phyloP scores from a whole-genome alignment of 2,329 filamentous ascomycete genomes.

The Ophiosphaerella herpotricha region DNA sequence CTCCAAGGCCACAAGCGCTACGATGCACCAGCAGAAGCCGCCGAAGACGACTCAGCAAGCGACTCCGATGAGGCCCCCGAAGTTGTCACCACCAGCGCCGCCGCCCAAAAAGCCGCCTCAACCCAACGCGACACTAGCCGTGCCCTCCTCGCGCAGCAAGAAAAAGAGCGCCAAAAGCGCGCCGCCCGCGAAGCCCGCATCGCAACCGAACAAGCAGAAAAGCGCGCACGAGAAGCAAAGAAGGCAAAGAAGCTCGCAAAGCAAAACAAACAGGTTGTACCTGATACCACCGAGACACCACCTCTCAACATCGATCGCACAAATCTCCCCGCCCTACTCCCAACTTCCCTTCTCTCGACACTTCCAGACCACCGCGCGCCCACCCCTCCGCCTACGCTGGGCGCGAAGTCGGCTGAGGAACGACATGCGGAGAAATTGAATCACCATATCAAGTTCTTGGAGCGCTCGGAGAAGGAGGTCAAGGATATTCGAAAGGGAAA shows the following conservation, averaged over 20 bases:
- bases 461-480: conserved; percentile 52
- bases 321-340: conserved; percentile 55
- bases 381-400: conserved; percentile 46
- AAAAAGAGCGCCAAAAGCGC: conserved; percentile 35
- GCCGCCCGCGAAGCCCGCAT: conserved; percentile 36
- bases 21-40: conserved; percentile 8
- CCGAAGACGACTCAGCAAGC: conserved; percentile 31
- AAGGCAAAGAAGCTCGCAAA: conserved; percentile 36
- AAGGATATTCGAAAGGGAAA: conserved; percentile 58
- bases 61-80: conserved; percentile 48
- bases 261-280: conserved; percentile 14
- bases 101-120: conserved; percentile 32
- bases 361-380: conserved; percentile 51
- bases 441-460: conserved; percentile 55
- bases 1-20: conserved; percentile 19
- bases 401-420: conserved; percentile 29
- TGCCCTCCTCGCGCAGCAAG: conserved; percentile 35
- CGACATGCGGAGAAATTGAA: conserved; percentile 52
- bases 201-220: conserved; percentile 39
- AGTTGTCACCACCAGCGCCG: conserved; percentile 39
- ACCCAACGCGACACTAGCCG: conserved; percentile 35
- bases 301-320: conserved; percentile 27
- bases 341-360: conserved; percentile 56
- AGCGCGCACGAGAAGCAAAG: conserved; percentile 35
- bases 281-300: too few species aligned